Evolutionary conservation across 257 asterid species (phyloP), one percentile per base, ranked within the genome.

Genomic region (Solanum corneliomulleri): DNA sequence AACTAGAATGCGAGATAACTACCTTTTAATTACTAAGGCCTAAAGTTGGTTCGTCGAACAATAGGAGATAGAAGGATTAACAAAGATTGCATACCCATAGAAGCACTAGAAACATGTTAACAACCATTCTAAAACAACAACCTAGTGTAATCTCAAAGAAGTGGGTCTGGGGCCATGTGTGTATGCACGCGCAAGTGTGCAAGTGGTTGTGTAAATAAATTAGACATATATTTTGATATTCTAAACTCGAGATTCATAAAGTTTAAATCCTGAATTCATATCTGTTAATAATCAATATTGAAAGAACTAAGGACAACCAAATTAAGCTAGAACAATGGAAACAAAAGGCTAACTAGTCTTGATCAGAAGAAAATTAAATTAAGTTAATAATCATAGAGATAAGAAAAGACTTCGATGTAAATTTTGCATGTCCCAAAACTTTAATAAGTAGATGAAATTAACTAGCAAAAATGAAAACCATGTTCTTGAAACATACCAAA

Each of bases 401-500:
- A 25, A 42, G 18, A 84, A 39, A 44, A 84, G 0, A 66, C 77
- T 15, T 9, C 29, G 87, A 42, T 45, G 15, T 66, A 42, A 80
- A 66, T 42, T 11, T 84, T 84, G 2, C 6, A 47, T 56, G 9
- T 68, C 82, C 45, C 69, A 80, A 74, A 70, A 35, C 12, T 2
- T 2, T 42, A 29, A 85, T 1, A 31, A 44, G 29, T 29, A 62
- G 20, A 68, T 13, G 35, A 84, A 66, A 25, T 70, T 47, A 21
- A 70, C 45, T 29, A 47, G 70, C 71, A 68, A 62, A 86, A 89
- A 82, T 71, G 29, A 2, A 23, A 39, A 37, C 44, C 44, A 82
- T 72, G 64, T 45, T 42, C 16, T 44, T 31, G 64, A 29, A 76
- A 84, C 89, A 85, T 72, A 85, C 87, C 86, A 88, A 88, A 88